Conservation (phyloP, 23 red algal genomes). For the Porphyridium purpureum region DNA sequence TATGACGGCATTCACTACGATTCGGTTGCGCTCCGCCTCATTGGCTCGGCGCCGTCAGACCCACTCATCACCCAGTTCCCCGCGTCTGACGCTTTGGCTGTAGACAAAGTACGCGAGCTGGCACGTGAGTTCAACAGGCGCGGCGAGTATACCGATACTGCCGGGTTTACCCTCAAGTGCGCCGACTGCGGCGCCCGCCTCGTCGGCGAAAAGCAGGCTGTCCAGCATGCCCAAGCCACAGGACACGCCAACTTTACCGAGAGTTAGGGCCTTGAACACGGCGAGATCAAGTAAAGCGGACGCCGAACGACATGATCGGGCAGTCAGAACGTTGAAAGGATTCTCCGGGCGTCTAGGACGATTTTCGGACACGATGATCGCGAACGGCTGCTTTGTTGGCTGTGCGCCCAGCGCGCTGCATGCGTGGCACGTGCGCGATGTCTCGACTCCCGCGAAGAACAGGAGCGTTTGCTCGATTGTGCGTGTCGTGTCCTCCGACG, state of each 20-base stretch:
- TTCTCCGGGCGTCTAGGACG: too few species aligned
- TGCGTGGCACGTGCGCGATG: too few species aligned
- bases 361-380: too few species aligned
- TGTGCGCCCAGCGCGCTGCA: too few species aligned
- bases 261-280: constrained; percentile 5
- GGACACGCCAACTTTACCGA: constrained; percentile 70
- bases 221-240: constrained; percentile 36
- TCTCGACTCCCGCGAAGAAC: not conserved
- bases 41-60: constrained; percentile 1
- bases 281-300: too few species aligned
- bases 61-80: constrained; percentile 40
- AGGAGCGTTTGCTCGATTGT: not conserved
- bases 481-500: too few species aligned
- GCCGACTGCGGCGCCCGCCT: constrained; percentile 35
- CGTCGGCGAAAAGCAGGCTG: constrained; percentile 39
- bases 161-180: constrained; percentile 53
- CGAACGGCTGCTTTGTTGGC: too few species aligned
- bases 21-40: constrained; percentile 35
- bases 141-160: constrained; percentile 62
- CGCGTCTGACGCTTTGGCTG: constrained; percentile 12
- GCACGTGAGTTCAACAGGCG: constrained; percentile 20
- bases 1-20: constrained; percentile 99
- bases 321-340: too few species aligned
- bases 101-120: constrained; percentile 15
- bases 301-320: too few species aligned